These are phyloP conservation scores for Schizochytrium sp. DNA, from an alignment of 108 stramenopile genomes.

Conservation along the genomic window DNA sequence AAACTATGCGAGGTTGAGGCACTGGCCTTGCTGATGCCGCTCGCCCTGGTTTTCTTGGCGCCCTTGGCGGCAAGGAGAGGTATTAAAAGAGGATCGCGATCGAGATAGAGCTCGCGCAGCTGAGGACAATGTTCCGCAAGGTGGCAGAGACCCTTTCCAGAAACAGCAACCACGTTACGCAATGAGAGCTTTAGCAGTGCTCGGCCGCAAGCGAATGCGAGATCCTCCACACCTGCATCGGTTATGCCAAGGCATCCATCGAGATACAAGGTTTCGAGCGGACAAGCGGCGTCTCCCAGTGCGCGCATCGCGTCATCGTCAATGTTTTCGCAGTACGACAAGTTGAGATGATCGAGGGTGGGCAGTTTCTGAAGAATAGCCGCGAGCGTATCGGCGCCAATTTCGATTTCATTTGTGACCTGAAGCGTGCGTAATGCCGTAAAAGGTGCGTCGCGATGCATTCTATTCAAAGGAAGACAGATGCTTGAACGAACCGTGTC, in stretches of 20 bases:
- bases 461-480: background rate
- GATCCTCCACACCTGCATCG: background rate
- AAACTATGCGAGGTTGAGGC: too few relatives aligned
- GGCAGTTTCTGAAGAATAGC: background rate
- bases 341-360: background rate
- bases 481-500: background rate
- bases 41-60: background rate
- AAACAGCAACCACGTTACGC: background rate
- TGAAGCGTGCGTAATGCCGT: background rate
- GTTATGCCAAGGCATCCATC: background rate
- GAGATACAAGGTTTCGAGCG: background rate
- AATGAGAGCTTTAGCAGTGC: background rate
- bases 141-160: background rate
- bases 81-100: background rate
- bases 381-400: background rate
- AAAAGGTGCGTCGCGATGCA: background rate
- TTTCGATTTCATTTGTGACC: background rate
- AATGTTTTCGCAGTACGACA: background rate
- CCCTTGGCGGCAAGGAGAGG: background rate
- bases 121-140: background rate
- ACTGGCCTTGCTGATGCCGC: background rate
- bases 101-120: background rate
- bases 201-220: background rate
- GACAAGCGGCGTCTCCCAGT: background rate
- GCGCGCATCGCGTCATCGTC: background rate